Evolutionary conservation across 345 rosid species (phyloP), one percentile per base, ranked within the genome.

Genomic region (Acer yangbiense): DNA sequence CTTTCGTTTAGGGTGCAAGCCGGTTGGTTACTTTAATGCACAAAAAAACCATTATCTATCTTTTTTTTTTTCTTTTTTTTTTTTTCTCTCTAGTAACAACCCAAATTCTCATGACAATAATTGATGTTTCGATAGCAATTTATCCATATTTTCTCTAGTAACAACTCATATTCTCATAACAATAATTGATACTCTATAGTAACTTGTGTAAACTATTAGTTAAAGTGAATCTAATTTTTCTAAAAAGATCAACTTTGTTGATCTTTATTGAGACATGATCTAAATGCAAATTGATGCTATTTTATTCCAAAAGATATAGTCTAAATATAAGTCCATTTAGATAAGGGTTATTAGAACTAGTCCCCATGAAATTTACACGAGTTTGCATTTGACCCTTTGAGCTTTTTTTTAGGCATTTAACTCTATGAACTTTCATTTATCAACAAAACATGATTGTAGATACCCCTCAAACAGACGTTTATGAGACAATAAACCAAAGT

Each of bases 21-120:
- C 65, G 57, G 75, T 52, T 70, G 62, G 73, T 27, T 27, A 52
- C 21, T 16, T 50, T 52, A 50, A 50, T 13, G 55, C 55, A 50
- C 55, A 50, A 4, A 50, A 25, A 50, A 50, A 50, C 5, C 55
- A 50, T 50, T 4, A 13, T 50, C 55, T 14, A 50, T 25, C 27
- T 0, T 29, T 29, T 29, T 0, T 29, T 29, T 29, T 29, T 29
- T 29, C 0, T 29, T 29, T 29, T 3, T 3, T 35, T 35, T 35
- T 32, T 32, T 3, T 3, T 29, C 12, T 50, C 54, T 3, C 54
- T 57, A 7, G 61, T 57, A 4, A 57, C 9, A 8, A 57, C 62
- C 18, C 62, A 16, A 57, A 57, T 2, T 57, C 18, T 57, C 9
- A 57, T 57, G 62, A n/a, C 62, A 57, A 57, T 57, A 6, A 57